A percentile compares a stretch with the other conserved stretches of the same genome.
These are phyloP conservation scores for Tagetes erecta DNA, from an alignment of 129 eudicot genomes.

Conservation along the genomic window DNA sequence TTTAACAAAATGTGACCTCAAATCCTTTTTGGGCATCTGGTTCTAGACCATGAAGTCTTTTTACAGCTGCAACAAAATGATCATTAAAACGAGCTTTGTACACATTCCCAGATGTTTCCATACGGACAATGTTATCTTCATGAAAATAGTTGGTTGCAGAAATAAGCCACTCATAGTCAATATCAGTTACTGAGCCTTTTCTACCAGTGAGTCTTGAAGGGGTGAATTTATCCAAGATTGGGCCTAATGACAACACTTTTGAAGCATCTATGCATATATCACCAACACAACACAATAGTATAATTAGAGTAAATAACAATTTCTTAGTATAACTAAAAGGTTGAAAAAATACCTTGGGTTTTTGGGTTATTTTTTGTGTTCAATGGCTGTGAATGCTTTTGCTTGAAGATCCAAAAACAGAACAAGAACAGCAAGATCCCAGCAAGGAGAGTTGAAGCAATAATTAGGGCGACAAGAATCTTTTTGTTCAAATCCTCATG, in stretches of 20 bases:
- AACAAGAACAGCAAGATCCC: slow-evolving; percentile 57
- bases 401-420: slow-evolving; percentile 66
- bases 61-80: slow-evolving; percentile 61
- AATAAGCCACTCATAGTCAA: slow-evolving; percentile 70
- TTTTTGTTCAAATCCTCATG: slow-evolving; percentile 68
- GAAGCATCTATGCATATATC: slow-evolving; percentile 46
- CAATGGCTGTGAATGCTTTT: slow-evolving; percentile 46
- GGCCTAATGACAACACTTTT: slow-evolving; percentile 66
- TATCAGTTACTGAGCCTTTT: slow-evolving; percentile 62
- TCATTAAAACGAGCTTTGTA: slow-evolving; percentile 80
- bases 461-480: slow-evolving; percentile 70
- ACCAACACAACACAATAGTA: neutral
- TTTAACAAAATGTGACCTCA: slow-evolving; percentile 47
- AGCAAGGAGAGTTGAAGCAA: slow-evolving; percentile 73
- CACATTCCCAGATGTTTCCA: slow-evolving; percentile 62
- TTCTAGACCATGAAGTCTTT: slow-evolving; percentile 54
- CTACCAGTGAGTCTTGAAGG: slow-evolving; percentile 59
- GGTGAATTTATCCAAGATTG: slow-evolving; percentile 58
- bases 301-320: neutral
- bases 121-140: slow-evolving; percentile 58
- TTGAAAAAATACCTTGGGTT: slow-evolving; percentile 45
- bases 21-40: slow-evolving; percentile 64
- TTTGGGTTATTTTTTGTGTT: slow-evolving; percentile 33
- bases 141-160: slow-evolving; percentile 81
- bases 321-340: neutral